Conservation (phyloP, 768 basidiomycete species). For the Leccinum subgranulosum region DNA sequence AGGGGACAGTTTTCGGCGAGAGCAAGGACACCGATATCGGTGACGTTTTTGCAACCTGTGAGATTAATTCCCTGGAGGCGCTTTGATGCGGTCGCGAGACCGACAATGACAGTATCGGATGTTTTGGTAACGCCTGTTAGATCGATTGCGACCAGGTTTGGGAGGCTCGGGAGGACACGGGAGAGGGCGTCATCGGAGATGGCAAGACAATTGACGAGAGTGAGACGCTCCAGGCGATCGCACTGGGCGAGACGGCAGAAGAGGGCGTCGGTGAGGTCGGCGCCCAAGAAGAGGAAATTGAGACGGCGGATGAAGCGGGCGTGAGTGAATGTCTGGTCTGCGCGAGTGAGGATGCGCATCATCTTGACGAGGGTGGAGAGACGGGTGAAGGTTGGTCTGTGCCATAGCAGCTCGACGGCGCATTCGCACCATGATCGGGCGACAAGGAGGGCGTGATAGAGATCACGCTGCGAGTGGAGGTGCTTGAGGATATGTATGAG, state of each 20-base stretch:
- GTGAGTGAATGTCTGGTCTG: constrained; percentile 82
- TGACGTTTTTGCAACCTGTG: constrained; percentile 74
- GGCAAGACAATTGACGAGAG: constrained; percentile 73
- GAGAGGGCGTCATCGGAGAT: constrained; percentile 64
- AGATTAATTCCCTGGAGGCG: constrained; percentile 92
- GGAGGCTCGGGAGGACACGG: constrained; percentile 62
- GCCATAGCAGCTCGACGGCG: constrained; percentile 93
- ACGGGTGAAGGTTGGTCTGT: constrained; percentile 76
- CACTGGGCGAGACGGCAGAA: constrained; percentile 71
- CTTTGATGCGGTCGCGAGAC: constrained; percentile 65
- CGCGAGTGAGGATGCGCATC: constrained; percentile 61
- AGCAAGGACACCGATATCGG: constrained; percentile 72
- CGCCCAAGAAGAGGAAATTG: constrained; percentile 75
- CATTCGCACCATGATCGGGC: constrained; percentile 95
- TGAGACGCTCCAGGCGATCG: constrained; percentile 82
- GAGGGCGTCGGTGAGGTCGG: constrained; percentile 69
- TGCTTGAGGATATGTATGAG: constrained; percentile 90
- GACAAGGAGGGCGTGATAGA: constrained; percentile 74
- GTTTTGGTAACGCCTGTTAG: constrained; percentile 69
- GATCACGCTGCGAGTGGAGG: constrained; percentile 68
- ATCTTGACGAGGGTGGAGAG: constrained; percentile 73
- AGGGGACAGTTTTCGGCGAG: constrained; percentile 72
- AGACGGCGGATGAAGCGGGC: constrained; percentile 85
- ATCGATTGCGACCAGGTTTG: constrained; percentile 84
- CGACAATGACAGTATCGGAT: constrained; percentile 67